Conservation (phyloP, 108 stramenopile species). For the Skeletonema costatum region DNA sequence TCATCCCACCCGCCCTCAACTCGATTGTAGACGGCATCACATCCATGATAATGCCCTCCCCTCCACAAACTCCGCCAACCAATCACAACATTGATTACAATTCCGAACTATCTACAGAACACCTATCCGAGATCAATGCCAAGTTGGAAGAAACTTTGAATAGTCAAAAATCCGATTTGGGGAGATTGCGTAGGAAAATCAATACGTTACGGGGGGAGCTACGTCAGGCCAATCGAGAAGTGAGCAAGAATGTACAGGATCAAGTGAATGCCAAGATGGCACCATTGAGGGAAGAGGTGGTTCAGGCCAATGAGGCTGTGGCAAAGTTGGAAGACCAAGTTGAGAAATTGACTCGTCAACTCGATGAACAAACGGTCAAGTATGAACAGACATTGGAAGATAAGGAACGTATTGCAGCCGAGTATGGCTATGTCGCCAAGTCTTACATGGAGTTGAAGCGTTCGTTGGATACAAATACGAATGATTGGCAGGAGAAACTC, state of each 20-base stretch:
- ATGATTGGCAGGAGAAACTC: background rate
- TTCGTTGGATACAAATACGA: background rate
- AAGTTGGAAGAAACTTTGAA: slow-evolving; percentile 8
- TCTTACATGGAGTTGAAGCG: slow-evolving; percentile 17
- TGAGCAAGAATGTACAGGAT: slow-evolving; percentile 1
- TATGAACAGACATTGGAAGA: slow-evolving; percentile 17
- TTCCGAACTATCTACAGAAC: background rate
- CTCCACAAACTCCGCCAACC: background rate
- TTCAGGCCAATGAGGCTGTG: slow-evolving; percentile 1
- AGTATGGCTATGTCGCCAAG: slow-evolving; percentile 27
- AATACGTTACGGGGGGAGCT: slow-evolving; percentile 24
- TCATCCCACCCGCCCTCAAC: background rate
- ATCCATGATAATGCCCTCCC: background rate
- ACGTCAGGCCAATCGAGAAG: slow-evolving; percentile 11
- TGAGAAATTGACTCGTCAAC: slow-evolving; percentile 12
- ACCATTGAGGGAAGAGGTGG: slow-evolving; percentile 13
- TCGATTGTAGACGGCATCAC: background rate
- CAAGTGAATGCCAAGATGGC: slow-evolving; percentile 5
- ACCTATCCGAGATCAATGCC: slow-evolving; percentile 26
- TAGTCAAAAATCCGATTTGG: slow-evolving; percentile 26
- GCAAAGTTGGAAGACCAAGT: slow-evolving; percentile 20
- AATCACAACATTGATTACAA: slow-evolving; percentile 5
- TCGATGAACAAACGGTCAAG: background rate
- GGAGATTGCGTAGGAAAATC: slow-evolving; percentile 14
- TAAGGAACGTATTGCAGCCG: slow-evolving; percentile 33